Conservation (phyloP, 1,284 basidiomycete genomes). For the Somion occarium region DNA sequence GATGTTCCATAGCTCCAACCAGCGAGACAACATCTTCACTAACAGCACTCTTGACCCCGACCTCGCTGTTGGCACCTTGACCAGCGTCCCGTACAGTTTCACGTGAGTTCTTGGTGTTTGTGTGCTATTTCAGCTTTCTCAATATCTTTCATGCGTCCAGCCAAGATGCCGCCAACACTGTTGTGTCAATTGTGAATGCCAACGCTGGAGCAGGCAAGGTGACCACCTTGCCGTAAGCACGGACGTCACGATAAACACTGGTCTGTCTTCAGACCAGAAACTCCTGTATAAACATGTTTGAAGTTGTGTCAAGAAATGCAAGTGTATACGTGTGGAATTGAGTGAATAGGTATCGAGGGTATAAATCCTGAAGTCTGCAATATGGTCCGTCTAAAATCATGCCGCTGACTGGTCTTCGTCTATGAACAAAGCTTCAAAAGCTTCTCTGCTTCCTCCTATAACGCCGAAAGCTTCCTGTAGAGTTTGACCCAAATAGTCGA, state of each 20-base stretch:
- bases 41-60: slow-evolving; percentile 18
- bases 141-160: too few species aligned
- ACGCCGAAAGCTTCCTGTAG: slow-evolving; percentile 88
- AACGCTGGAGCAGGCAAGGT: slow-evolving; percentile 5
- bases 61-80: slow-evolving; percentile 16
- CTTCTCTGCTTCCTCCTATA: slow-evolving; percentile 54
- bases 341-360: too few species aligned
- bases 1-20: slow-evolving; percentile 13
- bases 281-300: too few species aligned
- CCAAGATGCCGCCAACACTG: slow-evolving; percentile 1
- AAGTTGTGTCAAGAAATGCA: too few species aligned
- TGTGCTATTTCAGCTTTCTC: too few species aligned
- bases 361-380: too few species aligned
- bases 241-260: too few species aligned
- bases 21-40: slow-evolving; percentile 20
- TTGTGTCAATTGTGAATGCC: slow-evolving; percentile 4
- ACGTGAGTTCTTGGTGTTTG: slow-evolving; percentile 2
- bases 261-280: too few species aligned
- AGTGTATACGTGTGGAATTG: too few species aligned
- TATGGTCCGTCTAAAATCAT: too few species aligned
- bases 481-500: slow-evolving; percentile 73
- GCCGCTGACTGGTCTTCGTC: too few species aligned
- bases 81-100: slow-evolving; percentile 11
- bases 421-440: slow-evolving; percentile 31
- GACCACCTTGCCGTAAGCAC: neutral